Base-by-base conservation (phyloP, 2,329 filamentous ascomycete species). In the Pestalotiopsis sp. region DNA sequence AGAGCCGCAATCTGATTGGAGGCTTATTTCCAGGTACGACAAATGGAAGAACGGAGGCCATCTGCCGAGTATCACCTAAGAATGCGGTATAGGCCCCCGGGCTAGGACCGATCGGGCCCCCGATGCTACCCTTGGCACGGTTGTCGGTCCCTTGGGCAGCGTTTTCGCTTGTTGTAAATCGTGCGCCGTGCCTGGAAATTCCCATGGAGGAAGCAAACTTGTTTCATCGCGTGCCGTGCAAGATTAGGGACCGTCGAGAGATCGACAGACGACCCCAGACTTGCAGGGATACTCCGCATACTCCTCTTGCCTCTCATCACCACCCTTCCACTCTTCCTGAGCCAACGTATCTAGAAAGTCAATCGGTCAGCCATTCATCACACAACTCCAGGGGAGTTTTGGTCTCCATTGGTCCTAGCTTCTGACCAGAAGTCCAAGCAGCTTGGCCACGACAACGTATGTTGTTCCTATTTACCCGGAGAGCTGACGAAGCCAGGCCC, bases 231-330 rank as follows among this genome's bases (percentile, higher is more conserved):
- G 14, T 38, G 31, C 45, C 17, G 14, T 52, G 61, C 20, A 27
- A 39, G 20, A 31, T 45, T 25, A 31, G 38, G 61, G 61, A 57
- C 13, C 11, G 9, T 57, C 12, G 27, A 20, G 12, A 49, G 49
- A 66, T 58, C 64, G 45, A 38, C 64, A 36, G 23, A 23, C 49
- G 25, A 59, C 67, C 66, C 64, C 65, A 41, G 64, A 68, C 69
- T 73, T 67, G 63, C 73, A 74, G 70, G 72, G 73, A 71, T 75
- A 70, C 72, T 74, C 73, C 72, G 65, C 73, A 73, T 63, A 66
- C 13, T 14, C 38, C 60, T 38, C 45, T 20, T 9, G 45, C 7
- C 20, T 52, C 45, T n/a, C 45, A 23, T 17, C 45, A n/a, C 45
- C 45, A 52, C 13, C 25, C 27, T 23, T 59, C 57, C 23, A 52